Percentiles rank a stretch among this genome's conserved stretches.
Conservation (phyloP, 176 grass and related monocot species). For the Oryza rufipogon region DNA sequence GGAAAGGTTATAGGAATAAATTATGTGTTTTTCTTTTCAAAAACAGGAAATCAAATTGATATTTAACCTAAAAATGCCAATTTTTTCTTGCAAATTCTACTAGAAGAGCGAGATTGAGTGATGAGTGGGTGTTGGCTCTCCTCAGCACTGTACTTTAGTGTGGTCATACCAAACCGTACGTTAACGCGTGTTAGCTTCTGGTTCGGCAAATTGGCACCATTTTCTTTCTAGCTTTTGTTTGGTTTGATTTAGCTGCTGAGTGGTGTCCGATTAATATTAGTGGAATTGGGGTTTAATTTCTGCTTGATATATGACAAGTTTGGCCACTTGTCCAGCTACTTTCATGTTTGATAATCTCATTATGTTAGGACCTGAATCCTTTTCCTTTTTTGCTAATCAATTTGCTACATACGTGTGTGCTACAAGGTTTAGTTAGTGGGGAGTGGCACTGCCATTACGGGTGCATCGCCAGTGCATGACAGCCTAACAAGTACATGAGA, state of each 20-base stretch:
- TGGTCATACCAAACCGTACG: background rate
- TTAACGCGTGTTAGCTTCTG: background rate
- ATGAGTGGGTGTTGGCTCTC: too few relatives aligned
- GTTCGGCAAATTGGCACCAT: background rate
- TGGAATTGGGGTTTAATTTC: background rate
- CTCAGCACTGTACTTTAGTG: background rate
- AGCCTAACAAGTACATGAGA: background rate
- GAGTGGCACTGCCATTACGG: background rate
- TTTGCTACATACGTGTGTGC: background rate
- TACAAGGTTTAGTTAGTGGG: background rate
- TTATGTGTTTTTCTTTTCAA: too few relatives aligned
- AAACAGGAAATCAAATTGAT: too few relatives aligned
- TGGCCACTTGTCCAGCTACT: background rate
- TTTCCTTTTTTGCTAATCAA: background rate
- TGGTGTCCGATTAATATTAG: background rate
- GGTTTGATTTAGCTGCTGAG: background rate
- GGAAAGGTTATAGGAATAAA: too few relatives aligned
- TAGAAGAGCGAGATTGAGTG: too few relatives aligned
- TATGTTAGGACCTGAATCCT: too few relatives aligned
- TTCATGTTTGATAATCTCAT: too few relatives aligned
- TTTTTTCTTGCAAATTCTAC: too few relatives aligned
- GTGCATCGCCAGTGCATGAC: background rate
- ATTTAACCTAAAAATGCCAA: too few relatives aligned
- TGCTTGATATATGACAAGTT: background rate
- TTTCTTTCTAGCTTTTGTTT: background rate